Conservation (phyloP, 192 early-diverging fungal genomes). For the Coemansia sp. region DNA sequence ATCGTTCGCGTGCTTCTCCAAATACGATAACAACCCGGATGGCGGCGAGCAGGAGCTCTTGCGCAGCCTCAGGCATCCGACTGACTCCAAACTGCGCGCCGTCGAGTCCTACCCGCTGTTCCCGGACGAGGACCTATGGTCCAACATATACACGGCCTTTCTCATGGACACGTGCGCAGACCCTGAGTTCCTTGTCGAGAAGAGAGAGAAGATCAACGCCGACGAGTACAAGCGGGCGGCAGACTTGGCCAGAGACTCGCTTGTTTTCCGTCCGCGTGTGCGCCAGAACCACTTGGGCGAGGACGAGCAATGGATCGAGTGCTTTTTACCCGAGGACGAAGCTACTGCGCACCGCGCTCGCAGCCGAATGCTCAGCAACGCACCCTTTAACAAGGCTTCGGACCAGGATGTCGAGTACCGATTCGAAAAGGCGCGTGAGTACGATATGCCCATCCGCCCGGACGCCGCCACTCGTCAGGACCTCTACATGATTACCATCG, state of each 20-base stretch:
- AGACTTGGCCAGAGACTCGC: slow-evolving; percentile 32
- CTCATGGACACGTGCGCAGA: slow-evolving; percentile 42
- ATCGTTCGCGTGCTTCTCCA: slow-evolving; percentile 38
- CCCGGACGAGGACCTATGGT: slow-evolving; percentile 40
- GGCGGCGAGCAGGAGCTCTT: slow-evolving; percentile 36
- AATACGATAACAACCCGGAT: slow-evolving; percentile 18
- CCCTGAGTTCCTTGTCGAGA: slow-evolving; percentile 21
- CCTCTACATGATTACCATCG: slow-evolving; percentile 37
- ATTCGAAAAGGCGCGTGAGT: slow-evolving; percentile 40
- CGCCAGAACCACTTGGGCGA: slow-evolving; percentile 40
- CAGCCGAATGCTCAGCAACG: slow-evolving; percentile 7
- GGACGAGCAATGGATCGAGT: slow-evolving; percentile 47
- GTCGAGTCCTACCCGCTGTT: slow-evolving; percentile 42
- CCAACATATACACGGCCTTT: slow-evolving; percentile 42
- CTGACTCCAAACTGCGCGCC: slow-evolving; percentile 39
- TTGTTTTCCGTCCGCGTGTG: slow-evolving; percentile 39
- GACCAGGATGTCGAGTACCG: slow-evolving; percentile 37
- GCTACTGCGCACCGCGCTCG: slow-evolving; percentile 19
- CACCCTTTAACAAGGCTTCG: neutral
- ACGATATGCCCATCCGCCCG: slow-evolving; percentile 30
- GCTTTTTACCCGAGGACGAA: slow-evolving; percentile 36
- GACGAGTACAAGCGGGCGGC: slow-evolving; percentile 19
- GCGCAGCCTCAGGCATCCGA: slow-evolving; percentile 41
- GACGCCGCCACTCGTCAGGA: slow-evolving; percentile 20
- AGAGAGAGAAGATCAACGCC: neutral